phyloP scores from a whole-genome alignment of 305 asterid species.

The Solanum aculeatissimum region DNA sequence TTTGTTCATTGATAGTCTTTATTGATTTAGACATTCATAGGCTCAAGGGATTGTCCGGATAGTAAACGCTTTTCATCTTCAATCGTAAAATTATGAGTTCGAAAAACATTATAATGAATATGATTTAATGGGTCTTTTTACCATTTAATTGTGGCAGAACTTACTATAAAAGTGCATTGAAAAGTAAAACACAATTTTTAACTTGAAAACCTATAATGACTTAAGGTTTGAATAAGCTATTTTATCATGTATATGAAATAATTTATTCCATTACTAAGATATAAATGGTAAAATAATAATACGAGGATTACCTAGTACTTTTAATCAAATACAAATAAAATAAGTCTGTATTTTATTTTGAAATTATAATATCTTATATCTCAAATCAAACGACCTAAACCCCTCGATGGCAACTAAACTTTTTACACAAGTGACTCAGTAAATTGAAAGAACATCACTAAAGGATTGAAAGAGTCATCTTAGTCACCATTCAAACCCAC shows the following conservation, averaged over 20 bases:
- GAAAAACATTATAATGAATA: neutral
- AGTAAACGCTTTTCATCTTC: neutral
- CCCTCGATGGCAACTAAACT: neutral
- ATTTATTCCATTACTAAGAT: too few relatives aligned
- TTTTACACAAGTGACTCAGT: neutral
- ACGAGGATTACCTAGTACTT: too few relatives aligned
- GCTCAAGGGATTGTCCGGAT: neutral
- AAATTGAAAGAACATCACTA: neutral
- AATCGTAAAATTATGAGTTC: neutral
- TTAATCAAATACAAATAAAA: too few relatives aligned
- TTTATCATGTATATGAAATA: too few relatives aligned
- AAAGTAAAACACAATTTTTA: neutral
- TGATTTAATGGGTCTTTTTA: neutral
- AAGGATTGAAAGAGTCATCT: neutral
- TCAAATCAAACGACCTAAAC: neutral
- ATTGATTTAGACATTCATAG: neutral
- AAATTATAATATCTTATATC: too few relatives aligned
- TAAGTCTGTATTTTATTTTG: too few relatives aligned
- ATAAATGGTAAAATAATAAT: too few relatives aligned
- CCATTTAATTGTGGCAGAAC: neutral
- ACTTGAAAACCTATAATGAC: neutral
- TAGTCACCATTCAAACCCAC: neutral
- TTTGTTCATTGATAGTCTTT: too few relatives aligned
- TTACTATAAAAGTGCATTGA: neutral
- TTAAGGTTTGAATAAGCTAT: neutral